Percentiles rank a stretch among this genome's conserved stretches.
Conservation (phyloP, 2,329 filamentous ascomycete species). For the Fusarium subglutinans region DNA sequence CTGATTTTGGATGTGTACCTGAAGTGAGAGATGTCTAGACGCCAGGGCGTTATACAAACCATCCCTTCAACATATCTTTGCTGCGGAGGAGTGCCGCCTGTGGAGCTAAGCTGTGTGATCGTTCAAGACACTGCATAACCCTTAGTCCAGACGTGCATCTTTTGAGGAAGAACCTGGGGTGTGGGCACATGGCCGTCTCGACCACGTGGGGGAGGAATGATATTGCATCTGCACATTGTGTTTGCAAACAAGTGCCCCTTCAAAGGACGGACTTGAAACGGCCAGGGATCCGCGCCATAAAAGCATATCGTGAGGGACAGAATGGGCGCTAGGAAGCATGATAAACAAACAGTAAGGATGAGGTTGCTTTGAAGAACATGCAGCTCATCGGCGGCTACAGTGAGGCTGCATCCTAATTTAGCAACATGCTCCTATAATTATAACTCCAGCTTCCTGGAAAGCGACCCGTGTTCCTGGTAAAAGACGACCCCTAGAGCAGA, state of each 20-base stretch:
- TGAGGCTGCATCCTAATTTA: conserved; percentile 51
- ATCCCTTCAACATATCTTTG: conserved; percentile 1
- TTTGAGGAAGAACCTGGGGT: background rate
- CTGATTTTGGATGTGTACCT: conserved; percentile 1
- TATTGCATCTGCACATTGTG: background rate
- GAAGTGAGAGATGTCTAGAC: background rate
- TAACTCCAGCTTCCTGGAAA: conserved; percentile 6
- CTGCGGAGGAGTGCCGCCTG: conserved; percentile 21
- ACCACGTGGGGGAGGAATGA: conserved; percentile 10
- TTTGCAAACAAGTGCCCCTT: conserved; percentile 2
- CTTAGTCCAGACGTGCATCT: conserved; percentile 7
- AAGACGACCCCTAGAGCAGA: conserved; percentile 6
- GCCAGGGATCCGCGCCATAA: background rate
- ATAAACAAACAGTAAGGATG: conserved; percentile 15
- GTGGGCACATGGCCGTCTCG: conserved; percentile 14
- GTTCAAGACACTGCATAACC: conserved; percentile 25
- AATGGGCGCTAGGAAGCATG: conserved; percentile 28
- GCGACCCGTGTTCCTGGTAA: background rate
- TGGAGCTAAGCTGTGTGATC: conserved; percentile 21
- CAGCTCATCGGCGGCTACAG: conserved; percentile 48
- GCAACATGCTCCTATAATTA: conserved; percentile 42
- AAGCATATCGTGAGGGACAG: conserved; percentile 1
- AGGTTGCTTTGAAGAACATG: conserved; percentile 41
- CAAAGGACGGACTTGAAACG: conserved; percentile 3
- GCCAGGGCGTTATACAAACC: conserved; percentile 5